These are phyloP conservation scores for Prinsepia uniflora DNA, from an alignment of 306 rosid species.

Conservation along the genomic window DNA sequence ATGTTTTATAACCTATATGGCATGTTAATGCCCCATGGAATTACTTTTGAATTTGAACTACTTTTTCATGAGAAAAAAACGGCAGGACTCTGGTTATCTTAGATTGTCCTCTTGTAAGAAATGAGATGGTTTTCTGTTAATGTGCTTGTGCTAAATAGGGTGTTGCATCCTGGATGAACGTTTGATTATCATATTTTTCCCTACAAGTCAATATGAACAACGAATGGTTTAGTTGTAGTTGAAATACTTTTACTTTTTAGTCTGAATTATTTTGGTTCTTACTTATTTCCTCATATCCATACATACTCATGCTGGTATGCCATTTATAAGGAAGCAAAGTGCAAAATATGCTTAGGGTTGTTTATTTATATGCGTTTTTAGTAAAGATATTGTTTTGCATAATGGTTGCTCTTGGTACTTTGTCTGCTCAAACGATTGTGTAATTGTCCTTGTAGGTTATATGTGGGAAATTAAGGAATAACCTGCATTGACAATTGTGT, in stretches of 20 bases:
- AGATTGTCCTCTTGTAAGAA: not conserved
- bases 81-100: not conserved
- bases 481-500: not conserved
- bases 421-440: not conserved
- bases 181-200: not conserved
- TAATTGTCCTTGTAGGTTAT: not conserved
- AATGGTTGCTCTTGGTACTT: not conserved
- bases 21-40: not conserved
- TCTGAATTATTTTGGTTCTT: not conserved
- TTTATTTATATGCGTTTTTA: not conserved
- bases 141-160: not conserved
- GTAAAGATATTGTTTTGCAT: not conserved
- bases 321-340: not conserved
- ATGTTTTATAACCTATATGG: not conserved
- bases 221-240: not conserved
- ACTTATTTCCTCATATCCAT: not conserved
- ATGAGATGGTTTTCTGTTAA: not conserved
- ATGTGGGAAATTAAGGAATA: not conserved
- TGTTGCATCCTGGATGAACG: not conserved
- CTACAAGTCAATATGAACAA: constrained; percentile 3
- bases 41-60: not conserved
- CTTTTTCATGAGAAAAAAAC: not conserved
- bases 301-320: not conserved
- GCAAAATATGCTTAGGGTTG: not conserved
- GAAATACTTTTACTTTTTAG: not conserved